Percentiles rank a stretch among this genome's conserved stretches.
These are phyloP conservation scores for Sutorius eximius DNA, from an alignment of 1,284 basidiomycete genomes.

Conservation along the genomic window DNA sequence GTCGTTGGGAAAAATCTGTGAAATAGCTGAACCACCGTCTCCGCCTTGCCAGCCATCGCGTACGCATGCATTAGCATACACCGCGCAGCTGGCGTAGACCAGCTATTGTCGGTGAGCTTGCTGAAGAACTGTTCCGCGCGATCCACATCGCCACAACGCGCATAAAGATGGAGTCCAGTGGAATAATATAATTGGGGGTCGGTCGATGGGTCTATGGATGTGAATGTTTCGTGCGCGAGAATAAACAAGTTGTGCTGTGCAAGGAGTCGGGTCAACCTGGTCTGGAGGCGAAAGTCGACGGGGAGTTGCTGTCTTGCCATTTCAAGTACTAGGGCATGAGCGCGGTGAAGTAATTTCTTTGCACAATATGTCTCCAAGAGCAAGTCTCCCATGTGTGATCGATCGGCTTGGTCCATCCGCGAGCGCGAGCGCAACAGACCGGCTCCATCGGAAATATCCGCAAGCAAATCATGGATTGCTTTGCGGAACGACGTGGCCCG, in stretches of 20 bases:
- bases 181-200: constrained; percentile 35
- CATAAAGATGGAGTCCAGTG: constrained; percentile 51
- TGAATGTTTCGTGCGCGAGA: constrained; percentile 47
- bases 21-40: constrained; percentile 53
- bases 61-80: constrained; percentile 55
- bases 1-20: constrained; percentile 49
- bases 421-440: constrained; percentile 35
- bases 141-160: constrained; percentile 49
- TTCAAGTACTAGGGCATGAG: constrained; percentile 44
- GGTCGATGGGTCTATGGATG: constrained; percentile 26
- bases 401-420: constrained; percentile 29
- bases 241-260: constrained; percentile 41
- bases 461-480: constrained; percentile 34
- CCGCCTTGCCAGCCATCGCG: constrained; percentile 45
- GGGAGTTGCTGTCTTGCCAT: constrained; percentile 41
- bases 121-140: constrained; percentile 47
- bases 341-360: constrained; percentile 37
- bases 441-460: constrained; percentile 35
- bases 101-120: constrained; percentile 34
- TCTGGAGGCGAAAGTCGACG: constrained; percentile 31
- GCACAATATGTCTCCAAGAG: constrained; percentile 43
- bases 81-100: constrained; percentile 36
- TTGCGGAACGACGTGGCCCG: constrained; percentile 33
- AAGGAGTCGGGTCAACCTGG: constrained; percentile 46
- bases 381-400: constrained; percentile 38